phyloP scores from a whole-genome alignment of 345 rosid genomes.

The Citrus sinensis region DVS_A1.0 CM039168.1:3031501-3032000 shows the following conservation, averaged over 20 bases:
- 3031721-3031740: too few relatives aligned
- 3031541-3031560: neutral
- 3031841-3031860: neutral
- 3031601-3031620: neutral
- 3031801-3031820: neutral
- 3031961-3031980: slow-evolving; percentile 23
- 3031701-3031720: too few relatives aligned
- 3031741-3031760: neutral
- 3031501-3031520: neutral
- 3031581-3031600: neutral
- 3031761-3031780: neutral
- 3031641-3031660: neutral
- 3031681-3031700: neutral
- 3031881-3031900: neutral
- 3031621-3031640: neutral
- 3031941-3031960: slow-evolving; percentile 8
- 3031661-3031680: neutral
- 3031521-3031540: neutral
- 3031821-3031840: neutral
- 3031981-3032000: slow-evolving; percentile 43
- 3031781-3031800: neutral
- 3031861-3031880: neutral
- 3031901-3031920: neutral
- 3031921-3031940: neutral
- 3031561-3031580: neutral